Evolutionary conservation across 2,329 filamentous ascomycete genomes (phyloP).

Genomic region (Trichoderma afroharzianum): DNA sequence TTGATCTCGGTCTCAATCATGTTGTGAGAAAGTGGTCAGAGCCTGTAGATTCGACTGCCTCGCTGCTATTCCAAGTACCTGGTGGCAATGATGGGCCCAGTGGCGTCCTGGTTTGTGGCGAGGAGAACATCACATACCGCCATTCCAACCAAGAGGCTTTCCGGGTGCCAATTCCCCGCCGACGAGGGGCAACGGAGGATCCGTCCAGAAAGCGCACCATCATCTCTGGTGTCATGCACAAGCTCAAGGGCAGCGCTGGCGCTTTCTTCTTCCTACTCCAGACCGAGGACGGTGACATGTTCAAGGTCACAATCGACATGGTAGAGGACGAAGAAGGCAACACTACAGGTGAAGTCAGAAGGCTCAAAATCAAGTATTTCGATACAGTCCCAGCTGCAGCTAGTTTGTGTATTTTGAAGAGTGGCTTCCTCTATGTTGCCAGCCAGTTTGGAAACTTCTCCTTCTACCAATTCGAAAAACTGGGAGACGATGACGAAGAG

Average conservation of each 20-base stretch:
- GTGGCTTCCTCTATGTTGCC: constrained; percentile 89
- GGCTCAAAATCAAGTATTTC: constrained; percentile 94
- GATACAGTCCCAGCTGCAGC: constrained; percentile 89
- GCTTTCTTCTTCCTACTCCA: constrained; percentile 97
- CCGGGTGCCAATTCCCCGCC: constrained; percentile 81
- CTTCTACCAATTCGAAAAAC: constrained; percentile 95
- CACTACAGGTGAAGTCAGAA: constrained; percentile 73
- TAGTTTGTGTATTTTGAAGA: constrained; percentile 88
- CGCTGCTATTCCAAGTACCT: constrained; percentile 90
- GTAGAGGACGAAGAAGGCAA: constrained; percentile 74
- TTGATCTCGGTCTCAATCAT: constrained; percentile 94
- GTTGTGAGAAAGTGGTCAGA: constrained; percentile 97
- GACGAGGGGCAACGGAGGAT: constrained; percentile 85
- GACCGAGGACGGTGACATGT: constrained; percentile 95
- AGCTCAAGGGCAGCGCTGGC: constrained; percentile 74
- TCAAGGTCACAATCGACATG: constrained; percentile 95
- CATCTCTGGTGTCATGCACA: constrained; percentile 92
- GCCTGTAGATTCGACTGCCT: constrained; percentile 82
- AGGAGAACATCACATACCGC: constrained; percentile 94
- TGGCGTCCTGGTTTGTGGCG: constrained; percentile 89
- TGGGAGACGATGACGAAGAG: constrained; percentile 93
- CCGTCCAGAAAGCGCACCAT: constrained; percentile 85
- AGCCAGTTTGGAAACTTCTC: constrained; percentile 90
- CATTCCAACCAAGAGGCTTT: constrained; percentile 92
- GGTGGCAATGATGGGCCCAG: constrained; percentile 91